phyloP scores from a whole-genome alignment of 1,284 basidiomycete species.

The Trichosporon coremiiforme region DNA sequence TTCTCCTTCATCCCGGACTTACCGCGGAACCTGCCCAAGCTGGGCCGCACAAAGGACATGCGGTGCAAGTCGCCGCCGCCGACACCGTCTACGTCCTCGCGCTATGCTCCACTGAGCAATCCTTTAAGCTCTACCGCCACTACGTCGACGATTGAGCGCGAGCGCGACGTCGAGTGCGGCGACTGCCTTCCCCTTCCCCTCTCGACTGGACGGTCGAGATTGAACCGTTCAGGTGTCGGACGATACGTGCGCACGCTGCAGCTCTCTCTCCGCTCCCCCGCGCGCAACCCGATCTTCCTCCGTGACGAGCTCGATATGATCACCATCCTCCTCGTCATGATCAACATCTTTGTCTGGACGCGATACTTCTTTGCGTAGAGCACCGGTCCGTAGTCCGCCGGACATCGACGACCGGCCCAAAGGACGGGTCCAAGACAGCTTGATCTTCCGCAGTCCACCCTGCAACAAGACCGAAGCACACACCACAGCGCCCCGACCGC shows the following conservation, averaged over 20 bases:
- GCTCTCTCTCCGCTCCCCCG: neutral
- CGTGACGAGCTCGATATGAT: conserved; percentile 7
- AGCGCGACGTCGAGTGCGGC: conserved; percentile 4
- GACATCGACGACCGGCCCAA: neutral
- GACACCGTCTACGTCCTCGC: neutral
- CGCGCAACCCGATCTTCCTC: neutral
- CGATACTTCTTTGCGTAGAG: conserved; percentile 8
- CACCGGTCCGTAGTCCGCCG: neutral
- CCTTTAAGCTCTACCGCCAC: neutral
- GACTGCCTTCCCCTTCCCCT: neutral
- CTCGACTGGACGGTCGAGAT: neutral
- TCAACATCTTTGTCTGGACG: conserved; percentile 15
- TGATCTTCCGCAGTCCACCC: neutral
- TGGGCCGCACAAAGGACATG: neutral
- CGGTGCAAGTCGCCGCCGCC: conserved; percentile 1
- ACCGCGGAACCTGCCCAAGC: neutral
- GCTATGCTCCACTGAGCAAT: neutral
- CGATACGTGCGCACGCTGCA: conserved; percentile 7
- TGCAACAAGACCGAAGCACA: neutral
- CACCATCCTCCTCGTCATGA: conserved; percentile 8
- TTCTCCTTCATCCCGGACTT: conserved; percentile 9
- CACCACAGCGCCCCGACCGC: too few relatives aligned
- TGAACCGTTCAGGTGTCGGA: neutral
- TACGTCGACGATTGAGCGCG: neutral
- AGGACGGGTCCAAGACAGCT: conserved; percentile 4